phyloP scores from a whole-genome alignment of 345 rosid genomes.

The Brassica napus region DNA sequence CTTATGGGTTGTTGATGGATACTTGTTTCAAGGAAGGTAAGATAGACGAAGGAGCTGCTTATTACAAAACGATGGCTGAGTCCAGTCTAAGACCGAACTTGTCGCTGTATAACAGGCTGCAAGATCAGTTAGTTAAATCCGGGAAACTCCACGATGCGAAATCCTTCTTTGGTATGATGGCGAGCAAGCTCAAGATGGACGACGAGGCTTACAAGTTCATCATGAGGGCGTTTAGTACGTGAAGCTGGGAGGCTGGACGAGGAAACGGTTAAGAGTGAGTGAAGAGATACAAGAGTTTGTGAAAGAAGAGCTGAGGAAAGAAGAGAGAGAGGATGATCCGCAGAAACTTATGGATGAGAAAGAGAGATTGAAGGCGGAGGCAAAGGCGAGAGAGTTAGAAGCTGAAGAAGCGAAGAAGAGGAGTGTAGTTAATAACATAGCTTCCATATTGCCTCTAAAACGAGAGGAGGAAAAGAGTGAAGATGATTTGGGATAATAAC shows the following conservation, averaged over 20 bases:
- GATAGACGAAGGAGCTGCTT: constrained; percentile 76
- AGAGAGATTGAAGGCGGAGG: constrained; percentile 84
- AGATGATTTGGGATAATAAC: constrained; percentile 45
- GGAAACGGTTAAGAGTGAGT: constrained; percentile 53
- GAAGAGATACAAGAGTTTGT: constrained; percentile 81
- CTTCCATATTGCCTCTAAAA: constrained; percentile 54
- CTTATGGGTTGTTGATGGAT: constrained; percentile 73
- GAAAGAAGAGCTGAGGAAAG: constrained; percentile 64
- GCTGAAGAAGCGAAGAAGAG: constrained; percentile 77
- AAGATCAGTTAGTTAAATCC: constrained; percentile 55
- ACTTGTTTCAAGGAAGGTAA: constrained; percentile 61
- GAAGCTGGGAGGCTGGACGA: constrained; percentile 61
- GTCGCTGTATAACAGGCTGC: constrained; percentile 68
- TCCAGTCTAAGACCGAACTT: constrained; percentile 69
- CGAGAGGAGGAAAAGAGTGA: constrained; percentile 50
- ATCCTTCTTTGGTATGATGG: constrained; percentile 71
- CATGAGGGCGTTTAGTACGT: constrained; percentile 54
- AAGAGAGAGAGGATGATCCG: constrained; percentile 74
- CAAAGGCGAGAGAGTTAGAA: constrained; percentile 72
- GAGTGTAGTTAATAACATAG: constrained; percentile 52
- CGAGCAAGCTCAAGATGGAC: constrained; percentile 85
- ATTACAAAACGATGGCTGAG: constrained; percentile 72
- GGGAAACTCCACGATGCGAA: constrained; percentile 81
- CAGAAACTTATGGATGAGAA: constrained; percentile 78
- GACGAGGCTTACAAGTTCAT: constrained; percentile 73